Percentiles rank a stretch among this genome's conserved stretches.
Conservation (phyloP, 228 moss, liverwort and hornwort genomes). For the Sphagnum magellanicum region DNA sequence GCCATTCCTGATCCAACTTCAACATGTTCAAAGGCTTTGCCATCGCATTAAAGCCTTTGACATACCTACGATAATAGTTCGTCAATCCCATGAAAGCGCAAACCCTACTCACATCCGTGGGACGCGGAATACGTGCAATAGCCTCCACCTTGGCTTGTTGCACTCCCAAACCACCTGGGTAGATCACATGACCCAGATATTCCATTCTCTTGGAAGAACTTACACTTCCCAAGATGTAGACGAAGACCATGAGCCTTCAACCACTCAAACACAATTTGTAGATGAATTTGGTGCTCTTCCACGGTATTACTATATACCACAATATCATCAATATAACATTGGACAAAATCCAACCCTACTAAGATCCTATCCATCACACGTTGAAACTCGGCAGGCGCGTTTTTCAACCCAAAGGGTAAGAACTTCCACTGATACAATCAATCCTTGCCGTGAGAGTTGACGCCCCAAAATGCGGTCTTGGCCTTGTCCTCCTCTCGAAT, state of each 20-base stretch:
- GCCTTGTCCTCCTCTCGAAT: neutral
- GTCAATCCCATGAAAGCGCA: slow-evolving; percentile 1
- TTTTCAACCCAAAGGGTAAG: slow-evolving; percentile 1
- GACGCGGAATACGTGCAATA: neutral
- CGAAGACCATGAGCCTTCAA: neutral
- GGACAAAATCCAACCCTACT: neutral
- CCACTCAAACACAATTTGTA: neutral
- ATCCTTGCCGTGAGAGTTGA: neutral
- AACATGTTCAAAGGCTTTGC: slow-evolving; percentile 6
- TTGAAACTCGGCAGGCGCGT: neutral
- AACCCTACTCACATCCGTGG: slow-evolving; percentile 4
- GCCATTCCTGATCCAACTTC: too few relatives aligned
- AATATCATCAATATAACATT: slow-evolving; percentile 8
- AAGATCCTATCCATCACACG: slow-evolving; percentile 1
- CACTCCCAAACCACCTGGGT: slow-evolving; percentile 4
- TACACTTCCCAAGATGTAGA: slow-evolving; percentile 6
- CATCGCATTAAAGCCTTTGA: slow-evolving; percentile 4
- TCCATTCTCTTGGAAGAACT: neutral
- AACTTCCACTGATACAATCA: neutral
- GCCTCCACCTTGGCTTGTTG: slow-evolving; percentile 9
- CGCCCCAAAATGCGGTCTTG: neutral
- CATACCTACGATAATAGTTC: neutral
- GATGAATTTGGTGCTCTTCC: neutral
- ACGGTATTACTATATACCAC: slow-evolving; percentile 1
- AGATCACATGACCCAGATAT: slow-evolving; percentile 6